Conservation (phyloP, 2,329 filamentous ascomycete genomes). For the Lomentospora prolificans region DNA sequence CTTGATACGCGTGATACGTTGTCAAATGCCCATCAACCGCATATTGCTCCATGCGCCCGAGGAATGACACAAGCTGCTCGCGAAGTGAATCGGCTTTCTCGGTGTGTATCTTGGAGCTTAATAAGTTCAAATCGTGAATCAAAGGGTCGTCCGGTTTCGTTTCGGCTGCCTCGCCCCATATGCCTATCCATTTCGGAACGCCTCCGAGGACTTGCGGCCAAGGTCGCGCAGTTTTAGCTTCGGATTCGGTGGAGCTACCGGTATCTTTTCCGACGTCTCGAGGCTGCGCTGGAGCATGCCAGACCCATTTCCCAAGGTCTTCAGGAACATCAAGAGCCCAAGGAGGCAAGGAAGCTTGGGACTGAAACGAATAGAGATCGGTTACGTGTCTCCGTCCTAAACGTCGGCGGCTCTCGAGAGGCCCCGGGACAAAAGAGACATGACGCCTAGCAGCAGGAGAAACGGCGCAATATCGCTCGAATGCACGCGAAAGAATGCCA, state of each 20-base stretch:
- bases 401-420: conserved; percentile 44
- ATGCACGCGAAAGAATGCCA: conserved; percentile 38
- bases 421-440: conserved; percentile 37
- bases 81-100: conserved; percentile 4
- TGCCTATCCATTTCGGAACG: not conserved
- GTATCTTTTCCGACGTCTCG: not conserved
- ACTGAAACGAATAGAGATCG: conserved; percentile 30
- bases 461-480: conserved; percentile 31
- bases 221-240: not conserved
- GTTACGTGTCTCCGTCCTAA: conserved; percentile 45
- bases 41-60: conserved; percentile 3
- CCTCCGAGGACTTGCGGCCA: not conserved
- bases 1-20: conserved; percentile 9
- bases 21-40: conserved; percentile 9
- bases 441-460: conserved; percentile 14
- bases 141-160: not conserved
- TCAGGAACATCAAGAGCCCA: conserved; percentile 29
- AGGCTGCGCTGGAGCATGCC: conserved; percentile 33
- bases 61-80: conserved; percentile 1
- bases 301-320: conserved; percentile 38
- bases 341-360: conserved; percentile 19
- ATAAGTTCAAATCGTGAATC: not conserved
- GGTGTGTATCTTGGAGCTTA: not conserved
- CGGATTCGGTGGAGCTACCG: not conserved
- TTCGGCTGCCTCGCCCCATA: not conserved